Evolutionary conservation across 352 stramenopile genomes (phyloP).

Genomic region (Pythium aristosporum): DNA sequence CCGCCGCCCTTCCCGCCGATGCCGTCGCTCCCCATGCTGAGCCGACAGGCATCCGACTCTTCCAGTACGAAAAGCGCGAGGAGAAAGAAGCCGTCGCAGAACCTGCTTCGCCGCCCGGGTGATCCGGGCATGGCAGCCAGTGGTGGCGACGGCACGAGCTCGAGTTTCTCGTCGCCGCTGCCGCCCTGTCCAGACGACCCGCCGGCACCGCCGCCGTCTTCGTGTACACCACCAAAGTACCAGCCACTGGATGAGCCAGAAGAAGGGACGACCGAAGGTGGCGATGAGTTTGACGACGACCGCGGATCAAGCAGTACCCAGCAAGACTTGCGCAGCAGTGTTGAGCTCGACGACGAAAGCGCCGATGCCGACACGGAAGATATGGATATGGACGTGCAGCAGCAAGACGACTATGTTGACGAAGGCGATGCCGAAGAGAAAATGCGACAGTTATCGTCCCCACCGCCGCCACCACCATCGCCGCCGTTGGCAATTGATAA

Average conservation of each 20-base stretch:
- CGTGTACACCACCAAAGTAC: conserved; percentile 69
- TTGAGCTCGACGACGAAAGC: conserved; percentile 20
- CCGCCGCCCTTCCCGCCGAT: conserved; percentile 28
- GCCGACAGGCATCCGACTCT: conserved; percentile 8
- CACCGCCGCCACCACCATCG: conserved; percentile 32
- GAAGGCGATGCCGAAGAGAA: conserved; percentile 17
- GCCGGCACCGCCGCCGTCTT: conserved; percentile 53
- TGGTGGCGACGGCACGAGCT: conserved; percentile 32
- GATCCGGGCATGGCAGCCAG: not conserved
- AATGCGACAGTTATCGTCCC: conserved; percentile 30
- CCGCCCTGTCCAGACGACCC: conserved; percentile 72
- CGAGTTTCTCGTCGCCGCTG: conserved; percentile 72
- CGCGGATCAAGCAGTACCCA: conserved; percentile 22
- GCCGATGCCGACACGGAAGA: conserved; percentile 27
- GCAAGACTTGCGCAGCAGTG: conserved; percentile 14
- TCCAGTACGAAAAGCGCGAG: conserved; percentile 5
- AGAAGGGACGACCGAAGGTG: conserved; percentile 38
- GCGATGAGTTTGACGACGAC: conserved; percentile 50
- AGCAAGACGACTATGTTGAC: conserved; percentile 31
- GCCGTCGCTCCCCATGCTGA: conserved; percentile 19
- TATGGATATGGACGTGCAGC: conserved; percentile 13
- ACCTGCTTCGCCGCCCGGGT: conserved; percentile 1
- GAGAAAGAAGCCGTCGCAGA: not conserved
- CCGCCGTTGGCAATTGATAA: conserved; percentile 40
- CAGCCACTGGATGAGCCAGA: conserved; percentile 61